A percentile compares a stretch with the other conserved stretches of the same genome.
These are phyloP conservation scores for Diplodia corticola DNA, from an alignment of 2,329 filamentous ascomycete genomes.

Conservation along the genomic window DNA sequence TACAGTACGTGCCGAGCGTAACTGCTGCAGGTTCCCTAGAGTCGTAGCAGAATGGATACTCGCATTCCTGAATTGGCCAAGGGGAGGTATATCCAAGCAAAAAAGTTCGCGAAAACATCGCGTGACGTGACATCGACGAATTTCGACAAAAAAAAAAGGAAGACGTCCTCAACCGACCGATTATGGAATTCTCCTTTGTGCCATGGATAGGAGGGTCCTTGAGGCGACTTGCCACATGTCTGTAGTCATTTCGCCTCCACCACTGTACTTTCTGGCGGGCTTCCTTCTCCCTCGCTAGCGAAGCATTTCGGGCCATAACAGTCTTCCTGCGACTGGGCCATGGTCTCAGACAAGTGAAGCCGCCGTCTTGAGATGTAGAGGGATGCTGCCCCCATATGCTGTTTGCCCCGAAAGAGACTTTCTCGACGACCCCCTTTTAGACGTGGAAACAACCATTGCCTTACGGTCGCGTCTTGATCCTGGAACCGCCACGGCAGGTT, in stretches of 20 bases:
- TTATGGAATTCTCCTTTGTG: background rate
- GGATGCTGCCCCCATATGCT: background rate
- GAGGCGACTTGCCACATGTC: background rate
- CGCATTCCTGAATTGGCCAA: background rate
- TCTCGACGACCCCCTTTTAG: background rate
- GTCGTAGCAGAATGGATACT: slow-evolving; percentile 37
- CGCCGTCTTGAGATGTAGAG: background rate
- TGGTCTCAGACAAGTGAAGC: background rate
- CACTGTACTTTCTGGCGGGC: background rate
- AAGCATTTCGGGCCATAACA: background rate
- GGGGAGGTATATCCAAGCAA: background rate
- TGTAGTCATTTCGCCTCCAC: background rate
- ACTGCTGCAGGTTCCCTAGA: slow-evolving; percentile 49
- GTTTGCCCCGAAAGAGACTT: background rate
- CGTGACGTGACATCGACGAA: background rate
- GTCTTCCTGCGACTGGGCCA: background rate
- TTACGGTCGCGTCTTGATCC: background rate
- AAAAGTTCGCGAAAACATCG: background rate
- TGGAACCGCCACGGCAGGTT: background rate
- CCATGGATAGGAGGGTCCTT: background rate
- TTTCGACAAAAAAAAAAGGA: background rate
- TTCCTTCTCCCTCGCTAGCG: background rate
- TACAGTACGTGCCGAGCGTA: slow-evolving; percentile 51
- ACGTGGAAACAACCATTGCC: background rate
- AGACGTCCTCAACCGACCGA: background rate